A percentile compares a stretch with the other conserved stretches of the same genome.
phyloP scores from a whole-genome alignment of 2,329 filamentous ascomycete species.

The Fusarium burgessii region DNA sequence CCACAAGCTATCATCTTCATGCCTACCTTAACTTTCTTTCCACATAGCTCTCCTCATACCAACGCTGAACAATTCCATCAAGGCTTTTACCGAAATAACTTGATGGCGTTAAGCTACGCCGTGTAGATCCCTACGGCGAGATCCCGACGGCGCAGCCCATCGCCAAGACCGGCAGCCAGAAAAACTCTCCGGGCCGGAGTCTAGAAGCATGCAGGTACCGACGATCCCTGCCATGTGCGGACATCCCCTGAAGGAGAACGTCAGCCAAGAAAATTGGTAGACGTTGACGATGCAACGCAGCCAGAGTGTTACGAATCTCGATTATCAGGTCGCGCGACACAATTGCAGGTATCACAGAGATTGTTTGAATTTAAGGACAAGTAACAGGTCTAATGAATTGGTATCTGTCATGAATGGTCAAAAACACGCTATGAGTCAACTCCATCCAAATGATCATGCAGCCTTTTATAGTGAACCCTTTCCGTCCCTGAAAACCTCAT shows the following conservation, averaged over 20 bases:
- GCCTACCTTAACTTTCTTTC: no score
- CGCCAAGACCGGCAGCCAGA: slow-evolving; percentile 7
- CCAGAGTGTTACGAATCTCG: neutral
- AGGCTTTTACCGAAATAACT: neutral
- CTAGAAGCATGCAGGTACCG: slow-evolving; percentile 24
- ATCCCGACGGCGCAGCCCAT: slow-evolving; percentile 4
- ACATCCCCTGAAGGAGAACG: neutral
- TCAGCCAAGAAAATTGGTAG: slow-evolving; percentile 29
- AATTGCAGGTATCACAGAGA: neutral
- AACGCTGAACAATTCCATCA: no score
- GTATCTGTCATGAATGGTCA: slow-evolving; percentile 20
- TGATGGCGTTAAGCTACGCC: neutral
- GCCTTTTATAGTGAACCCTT: slow-evolving; percentile 34
- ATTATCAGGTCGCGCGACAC: neutral
- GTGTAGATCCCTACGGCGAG: neutral
- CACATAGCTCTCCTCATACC: no score
- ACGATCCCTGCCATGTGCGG: slow-evolving; percentile 3
- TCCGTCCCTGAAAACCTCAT: slow-evolving; percentile 42
- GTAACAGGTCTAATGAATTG: slow-evolving; percentile 4
- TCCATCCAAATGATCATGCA: slow-evolving; percentile 19
- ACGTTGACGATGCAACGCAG: neutral
- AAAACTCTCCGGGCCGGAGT: neutral
- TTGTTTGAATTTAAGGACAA: neutral
- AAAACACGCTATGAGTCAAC: slow-evolving; percentile 39
- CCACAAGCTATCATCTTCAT: no score